Base-by-base conservation (phyloP, 345 rosid species). In the Cochlearia excelsa region DNA sequence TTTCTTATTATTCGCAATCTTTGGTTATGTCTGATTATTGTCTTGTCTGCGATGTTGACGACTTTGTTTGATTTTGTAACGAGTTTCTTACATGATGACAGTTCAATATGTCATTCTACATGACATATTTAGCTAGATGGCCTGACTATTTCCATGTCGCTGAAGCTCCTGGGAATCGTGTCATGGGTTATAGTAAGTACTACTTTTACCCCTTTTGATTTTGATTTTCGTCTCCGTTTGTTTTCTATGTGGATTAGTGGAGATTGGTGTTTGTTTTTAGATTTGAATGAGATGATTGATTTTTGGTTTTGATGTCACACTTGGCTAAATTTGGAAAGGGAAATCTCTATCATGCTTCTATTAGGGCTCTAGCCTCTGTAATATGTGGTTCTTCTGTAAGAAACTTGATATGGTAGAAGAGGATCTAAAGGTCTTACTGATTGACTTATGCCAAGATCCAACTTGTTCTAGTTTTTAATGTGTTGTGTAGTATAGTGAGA, bases 71-170 rank as follows among this genome's bases (percentile, higher is more conserved):
- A 58, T 40, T 53, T 43, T 35, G 34, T 26, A 7, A 31, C 48
- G 27, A 3, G 41, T 61, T 8, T 49, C 10, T 37, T 51, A 26
- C 29, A 7, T 66, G 67, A 26, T 16, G 41, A 61, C 81, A 93
- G 97, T 93, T 93, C 73, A 90, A 90, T 50, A 90, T 94, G 99
- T 85, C 96, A 1, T 87, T 87, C 62, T 94, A 94, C 72, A 87
- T 90, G 99, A 90, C 92, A 58, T 94, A 90, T 75, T 72, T 94
- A 76, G 97, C 97, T 58, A 80, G 95, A 59, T 90, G 95, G 95
- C 99, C 95, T 2, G 97, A 94, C 68, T 90, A 85, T 76, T 94
- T 90, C 56, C 96, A 87, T 72, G 96, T 94, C 10, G 86, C 99
- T 7, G 90, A 94, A 78, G 92, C 71, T 51, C 86, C 96, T 1